Conservation (phyloP, 2,329 filamentous ascomycete genomes). For the Talaromyces piceae region DNA sequence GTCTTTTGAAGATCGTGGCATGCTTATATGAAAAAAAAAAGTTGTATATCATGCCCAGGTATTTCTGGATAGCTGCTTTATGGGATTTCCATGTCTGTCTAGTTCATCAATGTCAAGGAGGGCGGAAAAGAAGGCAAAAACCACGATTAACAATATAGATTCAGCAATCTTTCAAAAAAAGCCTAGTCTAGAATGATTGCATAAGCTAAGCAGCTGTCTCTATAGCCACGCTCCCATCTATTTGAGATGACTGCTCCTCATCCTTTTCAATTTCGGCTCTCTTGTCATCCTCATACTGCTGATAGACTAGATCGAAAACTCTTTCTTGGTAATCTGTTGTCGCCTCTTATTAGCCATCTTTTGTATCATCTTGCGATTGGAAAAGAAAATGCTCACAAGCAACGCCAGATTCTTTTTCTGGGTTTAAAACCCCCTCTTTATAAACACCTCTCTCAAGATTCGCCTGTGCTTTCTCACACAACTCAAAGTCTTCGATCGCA, state of each 20-base stretch:
- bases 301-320: slow-evolving; percentile 40
- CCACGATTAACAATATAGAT: no score
- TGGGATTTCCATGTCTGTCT: no score
- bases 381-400: slow-evolving; percentile 31
- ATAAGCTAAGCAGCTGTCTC: neutral
- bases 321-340: slow-evolving; percentile 39
- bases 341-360: slow-evolving; percentile 11
- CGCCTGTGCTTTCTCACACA: slow-evolving; percentile 50
- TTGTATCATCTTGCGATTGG: slow-evolving; percentile 11
- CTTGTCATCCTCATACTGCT: slow-evolving; percentile 36
- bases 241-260: neutral
- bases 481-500: slow-evolving; percentile 49
- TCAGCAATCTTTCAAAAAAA: no score
- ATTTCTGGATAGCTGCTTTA: no score
- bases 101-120: no score
- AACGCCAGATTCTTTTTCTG: slow-evolving; percentile 50
- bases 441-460: slow-evolving; percentile 50
- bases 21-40: no score
- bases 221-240: neutral
- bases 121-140: no score
- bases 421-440: slow-evolving; percentile 49
- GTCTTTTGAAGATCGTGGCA: no score
- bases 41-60: no score
- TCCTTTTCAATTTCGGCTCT: neutral
- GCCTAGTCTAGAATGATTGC: neutral